Base-by-base conservation (phyloP, 192 early-diverging fungal species). In the Thamnidium elegans region DNA sequence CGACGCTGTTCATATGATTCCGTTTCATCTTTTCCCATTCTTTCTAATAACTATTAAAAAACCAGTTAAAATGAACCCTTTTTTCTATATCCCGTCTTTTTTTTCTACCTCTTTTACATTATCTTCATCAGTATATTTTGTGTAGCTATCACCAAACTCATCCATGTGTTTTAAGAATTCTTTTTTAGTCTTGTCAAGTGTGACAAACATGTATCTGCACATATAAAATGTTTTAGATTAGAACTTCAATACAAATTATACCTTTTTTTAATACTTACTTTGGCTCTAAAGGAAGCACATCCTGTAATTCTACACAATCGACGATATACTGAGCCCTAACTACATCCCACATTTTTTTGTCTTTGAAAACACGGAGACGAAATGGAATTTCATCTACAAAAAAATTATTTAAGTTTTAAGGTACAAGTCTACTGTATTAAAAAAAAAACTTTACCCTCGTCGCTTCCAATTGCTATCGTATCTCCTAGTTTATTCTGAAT, bases 91-190 rank as follows among this genome's bases (percentile, higher is more conserved):
- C 7, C 4, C 13, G 14, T 15, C 4, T 48, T 6, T 9, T 19
- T 48, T 19, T 15, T 48, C 17, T 76, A 89, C 87, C 69, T 90
- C 84, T 63, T 79, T 68, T 26, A 93, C 65, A 1, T 59, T 68
- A 17, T 72, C 68, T 4, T 60, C 67, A 23, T 76, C 80, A 0
- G 89, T 63, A 14, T 84, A 78, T 21, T 88, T 84, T 1, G 72
- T 80, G 64, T 82, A 93, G 20, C 80, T 83, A 63, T 93, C 92
- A 5, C 89, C 83, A 53, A 60, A 93, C 50, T 76, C 50, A 72
- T 93, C 92, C 60, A 88, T 85, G 31, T 67, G 81, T 50, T 68
- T 60, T 19, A 76, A 54, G 34, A 92, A 82, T 23, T 76, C 58
- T 0, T 68, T 65, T 36, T 73, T 64, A 0, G 90, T 91, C 4